A percentile compares a stretch with the other conserved stretches of the same genome.
These are phyloP conservation scores for Plectranthus barbatus DNA, from an alignment of 257 asterid genomes.

Conservation along the genomic window DNA sequence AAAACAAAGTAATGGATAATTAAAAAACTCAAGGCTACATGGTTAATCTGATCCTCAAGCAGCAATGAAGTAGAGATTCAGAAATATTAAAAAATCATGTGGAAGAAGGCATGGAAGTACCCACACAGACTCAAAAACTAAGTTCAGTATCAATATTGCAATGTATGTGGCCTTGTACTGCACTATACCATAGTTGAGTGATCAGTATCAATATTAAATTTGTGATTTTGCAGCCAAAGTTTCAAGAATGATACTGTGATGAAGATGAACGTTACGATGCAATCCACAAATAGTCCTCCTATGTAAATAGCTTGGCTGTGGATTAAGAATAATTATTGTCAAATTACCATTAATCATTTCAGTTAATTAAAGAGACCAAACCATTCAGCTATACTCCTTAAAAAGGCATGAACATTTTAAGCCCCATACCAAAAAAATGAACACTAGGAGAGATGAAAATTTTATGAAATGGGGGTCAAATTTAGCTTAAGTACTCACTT, in stretches of 20 bases:
- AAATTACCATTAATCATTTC: too few relatives aligned
- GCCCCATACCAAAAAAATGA: too few relatives aligned
- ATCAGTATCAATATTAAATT: neutral
- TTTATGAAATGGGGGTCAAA: too few relatives aligned
- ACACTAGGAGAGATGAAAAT: too few relatives aligned
- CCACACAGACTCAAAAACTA: neutral
- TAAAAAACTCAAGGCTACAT: neutral
- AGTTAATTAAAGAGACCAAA: too few relatives aligned
- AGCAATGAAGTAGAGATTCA: neutral
- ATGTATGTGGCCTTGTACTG: neutral
- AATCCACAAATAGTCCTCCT: neutral
- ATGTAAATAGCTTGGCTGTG: neutral
- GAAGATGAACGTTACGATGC: neutral
- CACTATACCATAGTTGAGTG: neutral
- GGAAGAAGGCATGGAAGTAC: neutral
- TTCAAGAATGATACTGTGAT: neutral
- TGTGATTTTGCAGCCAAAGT: too few relatives aligned
- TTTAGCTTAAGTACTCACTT: conserved; percentile 46
- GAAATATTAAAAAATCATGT: neutral
- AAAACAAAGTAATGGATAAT: neutral
- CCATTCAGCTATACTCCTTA: too few relatives aligned
- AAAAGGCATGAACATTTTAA: too few relatives aligned
- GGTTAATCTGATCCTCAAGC: neutral
- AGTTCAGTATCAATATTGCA: neutral
- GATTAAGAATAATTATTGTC: too few relatives aligned